Base-by-base conservation (phyloP, 306 rosid species). In the Begonia fuchsioides region DNA sequence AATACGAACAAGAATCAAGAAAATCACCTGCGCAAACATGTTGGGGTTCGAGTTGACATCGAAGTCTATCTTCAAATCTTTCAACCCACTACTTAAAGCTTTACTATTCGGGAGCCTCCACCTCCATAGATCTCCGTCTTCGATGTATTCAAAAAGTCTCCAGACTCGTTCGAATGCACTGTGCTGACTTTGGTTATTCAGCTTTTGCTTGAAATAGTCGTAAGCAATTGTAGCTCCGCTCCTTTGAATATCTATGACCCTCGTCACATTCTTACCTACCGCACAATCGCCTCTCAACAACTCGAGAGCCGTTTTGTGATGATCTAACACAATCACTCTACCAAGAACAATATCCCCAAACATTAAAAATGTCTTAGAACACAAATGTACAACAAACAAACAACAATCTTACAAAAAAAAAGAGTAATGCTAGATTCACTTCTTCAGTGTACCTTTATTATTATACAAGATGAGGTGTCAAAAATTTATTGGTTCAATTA, bases 161-260 rank as follows among this genome's bases (percentile, higher is more conserved):
- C 69, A 20, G 18, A 66, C 67, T 15, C 73, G 76, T 38, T 79
- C 85, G 53, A 74, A 84, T 60, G 69, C 70, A 35, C 61, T 32
- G 12, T 68, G 59, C 61, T 52, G 75, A 8, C 47, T 55, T 32
- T 47, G 50, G 35, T 38, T 48, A 32, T 67, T 2, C 32, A 76
- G 76, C 69, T 65, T 79, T 16, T 62, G 64, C 70, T 57, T 75
- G 66, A 90, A 90, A n/a, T n/a, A 90, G 68, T 84, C 95, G 50
- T 76, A 90, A 38, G 97, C 97, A 65, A 90, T 75, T 13, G 95
- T 84, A 20, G 97, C 95, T 1, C 95, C 97, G 53, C 97, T 81
- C 65, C 92, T 72, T 41, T 70, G 58, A 67, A 84, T 73, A 58
- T 81, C 97, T 63, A 90, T 50, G 48, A 79, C 59, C 43, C 72